Conservation (phyloP, 306 rosid genomes). For the Vicia villosa region DNA sequence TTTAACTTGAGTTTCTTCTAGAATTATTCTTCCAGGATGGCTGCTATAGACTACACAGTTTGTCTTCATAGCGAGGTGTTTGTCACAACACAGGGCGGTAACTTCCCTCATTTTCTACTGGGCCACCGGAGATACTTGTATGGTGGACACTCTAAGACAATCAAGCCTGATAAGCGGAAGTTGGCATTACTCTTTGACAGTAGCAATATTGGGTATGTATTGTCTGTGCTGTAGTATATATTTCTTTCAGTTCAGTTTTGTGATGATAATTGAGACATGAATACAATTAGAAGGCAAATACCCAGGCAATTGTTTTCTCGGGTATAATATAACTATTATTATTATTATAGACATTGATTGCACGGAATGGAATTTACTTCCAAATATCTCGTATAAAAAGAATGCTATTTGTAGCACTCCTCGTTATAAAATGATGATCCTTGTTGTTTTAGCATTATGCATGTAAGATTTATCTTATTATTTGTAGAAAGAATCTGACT, state of each 20-base stretch:
- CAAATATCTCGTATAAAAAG: background rate
- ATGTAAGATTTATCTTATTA: background rate
- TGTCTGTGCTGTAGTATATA: slow-evolving; percentile 8
- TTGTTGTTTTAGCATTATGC: slow-evolving; percentile 15
- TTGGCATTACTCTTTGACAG: slow-evolving; percentile 81
- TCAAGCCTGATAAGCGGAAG: slow-evolving; percentile 96
- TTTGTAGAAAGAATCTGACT: slow-evolving; percentile 16
- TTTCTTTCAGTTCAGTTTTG: slow-evolving; percentile 22
- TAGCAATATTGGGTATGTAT: slow-evolving; percentile 78
- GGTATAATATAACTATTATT: background rate
- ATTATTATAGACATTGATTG: background rate
- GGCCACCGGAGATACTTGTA: slow-evolving; percentile 96
- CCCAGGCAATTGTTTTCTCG: background rate
- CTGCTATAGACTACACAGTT: slow-evolving; percentile 96
- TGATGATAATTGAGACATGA: background rate
- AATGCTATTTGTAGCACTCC: slow-evolving; percentile 1
- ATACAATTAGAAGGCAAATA: background rate
- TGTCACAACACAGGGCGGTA: slow-evolving; percentile 99
- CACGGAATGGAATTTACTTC: background rate
- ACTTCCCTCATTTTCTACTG: slow-evolving; percentile 93
- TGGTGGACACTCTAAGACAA: slow-evolving; percentile 92
- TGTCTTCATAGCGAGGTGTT: slow-evolving; percentile 98
- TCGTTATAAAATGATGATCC: background rate
- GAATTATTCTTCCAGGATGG: slow-evolving; percentile 99
- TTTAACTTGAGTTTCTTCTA: slow-evolving; percentile 58